Conservation (phyloP, 495 filamentous ascomycete genomes). For the Echria macrotheca region DNA sequence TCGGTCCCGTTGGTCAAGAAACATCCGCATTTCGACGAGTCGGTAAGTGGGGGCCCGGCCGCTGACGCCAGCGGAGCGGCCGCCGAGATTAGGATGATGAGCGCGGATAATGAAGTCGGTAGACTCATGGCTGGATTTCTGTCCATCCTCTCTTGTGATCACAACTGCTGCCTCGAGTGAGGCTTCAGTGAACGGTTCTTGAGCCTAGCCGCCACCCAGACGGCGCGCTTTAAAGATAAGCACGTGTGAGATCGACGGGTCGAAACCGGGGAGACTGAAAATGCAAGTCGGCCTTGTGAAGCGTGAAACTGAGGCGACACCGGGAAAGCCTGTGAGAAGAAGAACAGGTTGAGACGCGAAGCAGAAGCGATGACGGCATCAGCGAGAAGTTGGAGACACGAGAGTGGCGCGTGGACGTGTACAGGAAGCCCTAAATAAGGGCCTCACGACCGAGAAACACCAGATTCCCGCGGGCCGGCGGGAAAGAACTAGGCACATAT, state of each 20-base stretch:
- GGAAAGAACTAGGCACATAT: conserved; percentile 13
- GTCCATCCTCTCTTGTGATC: not conserved
- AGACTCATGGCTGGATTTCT: conserved; percentile 4
- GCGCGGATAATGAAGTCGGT: conserved; percentile 13
- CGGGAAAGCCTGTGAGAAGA: not conserved
- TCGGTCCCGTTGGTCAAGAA: conserved; percentile 44
- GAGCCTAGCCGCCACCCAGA: not conserved
- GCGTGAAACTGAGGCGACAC: not conserved
- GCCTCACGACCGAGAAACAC: not conserved
- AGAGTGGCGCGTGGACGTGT: not conserved
- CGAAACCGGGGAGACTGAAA: not conserved
- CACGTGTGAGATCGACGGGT: conserved; percentile 2
- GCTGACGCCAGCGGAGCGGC: conserved; percentile 11
- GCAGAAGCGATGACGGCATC: not conserved
- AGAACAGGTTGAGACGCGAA: not conserved
- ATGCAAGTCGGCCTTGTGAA: not conserved
- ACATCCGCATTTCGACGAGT: conserved; percentile 40
- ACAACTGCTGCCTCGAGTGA: not conserved
- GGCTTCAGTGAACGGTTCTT: not conserved
- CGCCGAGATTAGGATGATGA: conserved; percentile 20
- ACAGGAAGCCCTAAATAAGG: no score
- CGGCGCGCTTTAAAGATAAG: conserved; percentile 1
- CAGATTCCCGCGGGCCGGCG: conserved; percentile 15
- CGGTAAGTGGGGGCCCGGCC: conserved; percentile 14
- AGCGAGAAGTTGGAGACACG: not conserved